Evolutionary conservation across 2,329 filamentous ascomycete genomes (phyloP).

Genomic region (Aspergillus niger): DNA sequence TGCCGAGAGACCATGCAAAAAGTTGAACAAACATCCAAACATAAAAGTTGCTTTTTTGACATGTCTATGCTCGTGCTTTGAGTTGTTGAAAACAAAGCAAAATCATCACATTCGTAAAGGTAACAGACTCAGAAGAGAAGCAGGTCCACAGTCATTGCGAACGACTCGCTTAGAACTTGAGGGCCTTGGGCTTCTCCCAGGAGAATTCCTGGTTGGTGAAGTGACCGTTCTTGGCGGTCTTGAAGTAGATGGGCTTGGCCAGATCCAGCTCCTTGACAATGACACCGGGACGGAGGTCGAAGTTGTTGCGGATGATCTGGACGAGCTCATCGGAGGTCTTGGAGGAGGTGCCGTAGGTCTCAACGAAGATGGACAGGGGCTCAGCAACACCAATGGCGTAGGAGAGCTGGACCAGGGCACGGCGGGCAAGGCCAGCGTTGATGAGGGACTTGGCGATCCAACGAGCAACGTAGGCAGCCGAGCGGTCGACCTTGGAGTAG

Average conservation of each 20-base stretch:
- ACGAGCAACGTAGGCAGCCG: conserved; percentile 92
- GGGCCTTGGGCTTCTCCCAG: conserved; percentile 97
- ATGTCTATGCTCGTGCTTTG: conserved; percentile 49
- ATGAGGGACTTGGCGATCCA: conserved; percentile 99
- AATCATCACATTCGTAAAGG: conserved; percentile 49
- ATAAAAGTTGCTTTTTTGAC: conserved; percentile 33
- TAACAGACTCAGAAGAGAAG: conserved; percentile 20
- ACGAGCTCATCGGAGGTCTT: conserved; percentile 92
- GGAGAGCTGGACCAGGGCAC: conserved; percentile 93
- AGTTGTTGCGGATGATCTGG: conserved; percentile 91
- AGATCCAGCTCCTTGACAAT: conserved; percentile 97
- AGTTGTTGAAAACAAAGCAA: conserved; percentile 55
- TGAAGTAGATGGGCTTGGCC: conserved; percentile 93
- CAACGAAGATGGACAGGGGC: conserved; percentile 96
- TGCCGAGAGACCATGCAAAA: conserved; percentile 40
- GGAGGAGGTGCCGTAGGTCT: conserved; percentile 91
- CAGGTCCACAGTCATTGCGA: conserved; percentile 22
- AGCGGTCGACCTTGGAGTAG: conserved; percentile 99
- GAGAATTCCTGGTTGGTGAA: conserved; percentile 98
- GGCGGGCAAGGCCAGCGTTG: conserved; percentile 81
- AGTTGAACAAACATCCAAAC: conserved; percentile 36
- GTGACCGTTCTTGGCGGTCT: conserved; percentile 99
- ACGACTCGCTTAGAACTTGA: conserved; percentile 72
- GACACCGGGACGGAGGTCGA: conserved; percentile 96
- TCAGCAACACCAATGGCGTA: conserved; percentile 99